Percentiles rank a stretch among this genome's conserved stretches.
These are phyloP conservation scores for Esteya vermicola DNA, from an alignment of 2,329 filamentous ascomycete species.

Conservation along the genomic window DNA sequence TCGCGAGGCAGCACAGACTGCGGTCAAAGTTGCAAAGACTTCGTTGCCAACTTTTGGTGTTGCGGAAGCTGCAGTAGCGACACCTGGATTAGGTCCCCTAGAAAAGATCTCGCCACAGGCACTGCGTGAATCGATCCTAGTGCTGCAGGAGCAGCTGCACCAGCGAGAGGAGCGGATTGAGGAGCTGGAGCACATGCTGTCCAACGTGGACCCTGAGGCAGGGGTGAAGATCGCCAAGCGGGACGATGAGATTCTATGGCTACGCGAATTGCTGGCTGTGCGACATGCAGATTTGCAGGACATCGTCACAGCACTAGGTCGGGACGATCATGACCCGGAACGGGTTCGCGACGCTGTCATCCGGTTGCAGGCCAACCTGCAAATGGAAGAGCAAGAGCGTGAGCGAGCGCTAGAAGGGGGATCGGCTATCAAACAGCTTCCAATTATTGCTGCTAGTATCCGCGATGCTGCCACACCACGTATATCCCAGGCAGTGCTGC, in stretches of 20 bases:
- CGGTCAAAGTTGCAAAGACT: constrained; percentile 58
- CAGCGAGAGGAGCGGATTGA: constrained; percentile 86
- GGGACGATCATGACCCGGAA: constrained; percentile 62
- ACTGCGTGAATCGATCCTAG: constrained; percentile 87
- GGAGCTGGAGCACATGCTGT: constrained; percentile 59
- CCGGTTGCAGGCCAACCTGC: constrained; percentile 79
- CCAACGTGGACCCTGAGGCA: constrained; percentile 60
- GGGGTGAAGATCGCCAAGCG: constrained; percentile 75
- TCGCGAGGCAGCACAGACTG: constrained; percentile 73
- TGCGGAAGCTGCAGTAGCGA: constrained; percentile 18
- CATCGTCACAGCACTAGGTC: constrained; percentile 66
- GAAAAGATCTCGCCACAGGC: constrained; percentile 92
- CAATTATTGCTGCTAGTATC: constrained; percentile 51
- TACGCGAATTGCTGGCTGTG: constrained; percentile 83
- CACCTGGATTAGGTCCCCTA: constrained; percentile 39
- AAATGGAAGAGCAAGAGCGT: constrained; percentile 96
- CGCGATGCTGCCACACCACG: constrained; percentile 67
- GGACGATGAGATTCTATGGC: constrained; percentile 87
- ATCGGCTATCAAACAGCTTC: constrained; percentile 51
- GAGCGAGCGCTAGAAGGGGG: constrained; percentile 67
- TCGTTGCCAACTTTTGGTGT: constrained; percentile 4
- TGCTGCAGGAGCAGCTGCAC: constrained; percentile 91
- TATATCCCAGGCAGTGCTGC: constrained; percentile 68
- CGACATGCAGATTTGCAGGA: constrained; percentile 85
- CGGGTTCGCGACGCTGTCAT: constrained; percentile 82